A percentile compares a stretch with the other conserved stretches of the same genome.
These are phyloP conservation scores for Nephelium lappaceum DNA, from an alignment of 345 rosid species.

Conservation along the genomic window DNA sequence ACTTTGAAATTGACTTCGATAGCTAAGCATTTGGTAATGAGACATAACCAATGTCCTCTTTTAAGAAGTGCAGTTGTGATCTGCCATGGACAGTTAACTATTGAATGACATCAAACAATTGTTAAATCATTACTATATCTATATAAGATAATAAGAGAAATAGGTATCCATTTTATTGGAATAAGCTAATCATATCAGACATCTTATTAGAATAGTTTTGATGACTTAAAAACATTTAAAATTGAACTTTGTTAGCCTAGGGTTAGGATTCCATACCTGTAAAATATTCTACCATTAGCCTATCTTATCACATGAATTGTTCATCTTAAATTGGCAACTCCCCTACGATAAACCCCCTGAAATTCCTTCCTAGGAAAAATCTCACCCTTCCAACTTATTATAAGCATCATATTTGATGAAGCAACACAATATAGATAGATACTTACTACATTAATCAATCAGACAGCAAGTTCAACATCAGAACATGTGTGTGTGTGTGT, in stretches of 20 bases:
- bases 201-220: background rate
- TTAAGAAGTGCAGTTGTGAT: background rate
- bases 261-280: background rate
- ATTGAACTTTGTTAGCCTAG: background rate
- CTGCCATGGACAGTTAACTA: background rate
- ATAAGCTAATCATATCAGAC: background rate
- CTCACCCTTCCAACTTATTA: background rate
- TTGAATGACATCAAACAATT: background rate
- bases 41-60: background rate
- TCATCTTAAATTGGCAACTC: background rate
- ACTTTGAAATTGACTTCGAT: background rate
- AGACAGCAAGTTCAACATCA: constrained; percentile 4
- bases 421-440: background rate
- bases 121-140: background rate
- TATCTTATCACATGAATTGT: background rate
- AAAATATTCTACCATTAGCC: background rate
- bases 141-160: background rate
- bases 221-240: background rate
- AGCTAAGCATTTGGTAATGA: background rate
- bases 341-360: background rate
- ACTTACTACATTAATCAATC: background rate
- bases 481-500: no score
- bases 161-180: no score
- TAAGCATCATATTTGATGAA: background rate
- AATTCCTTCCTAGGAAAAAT: background rate